Evolutionary conservation across 768 basidiomycete species (phyloP).

Genomic region (Phallus indusiatus): DNA sequence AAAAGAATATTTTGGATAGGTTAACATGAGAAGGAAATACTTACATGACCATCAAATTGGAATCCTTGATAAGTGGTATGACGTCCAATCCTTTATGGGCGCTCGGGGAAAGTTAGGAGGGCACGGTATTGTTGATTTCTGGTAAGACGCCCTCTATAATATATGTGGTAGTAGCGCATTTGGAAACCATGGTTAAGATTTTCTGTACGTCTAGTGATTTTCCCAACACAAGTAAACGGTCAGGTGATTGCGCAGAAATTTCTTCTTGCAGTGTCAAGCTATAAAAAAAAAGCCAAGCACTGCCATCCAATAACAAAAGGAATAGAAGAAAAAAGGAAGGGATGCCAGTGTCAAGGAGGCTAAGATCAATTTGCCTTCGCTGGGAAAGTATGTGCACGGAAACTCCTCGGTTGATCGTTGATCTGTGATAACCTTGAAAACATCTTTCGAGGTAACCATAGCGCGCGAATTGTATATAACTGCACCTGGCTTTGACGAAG

Average conservation of each 20-base stretch:
- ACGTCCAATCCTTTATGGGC: not conserved
- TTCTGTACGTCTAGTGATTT: not conserved
- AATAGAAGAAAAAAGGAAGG: not conserved
- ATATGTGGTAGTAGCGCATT: not conserved
- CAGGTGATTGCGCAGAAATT: not conserved
- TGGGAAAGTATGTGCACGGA: not conserved
- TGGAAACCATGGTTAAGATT: slow-evolving; percentile 1
- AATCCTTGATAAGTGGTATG: not conserved
- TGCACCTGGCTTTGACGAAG: not conserved
- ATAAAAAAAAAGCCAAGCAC: not conserved
- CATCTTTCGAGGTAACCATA: too few species aligned
- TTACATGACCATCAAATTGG: not conserved
- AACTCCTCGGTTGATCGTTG: not conserved
- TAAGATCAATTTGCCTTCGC: not conserved
- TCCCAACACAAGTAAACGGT: not conserved
- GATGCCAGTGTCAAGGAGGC: not conserved
- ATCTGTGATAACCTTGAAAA: not conserved
- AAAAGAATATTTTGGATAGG: not conserved
- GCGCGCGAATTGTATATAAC: too few species aligned
- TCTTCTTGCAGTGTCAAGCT: not conserved
- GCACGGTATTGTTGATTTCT: not conserved
- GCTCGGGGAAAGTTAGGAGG: slow-evolving; percentile 4
- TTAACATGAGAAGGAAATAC: not conserved
- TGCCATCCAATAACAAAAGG: not conserved
- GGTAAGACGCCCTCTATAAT: not conserved